Evolutionary conservation across 345 rosid genomes (phyloP), one percentile per base, ranked within the genome.

Genomic region (Boechera stricta): DNA sequence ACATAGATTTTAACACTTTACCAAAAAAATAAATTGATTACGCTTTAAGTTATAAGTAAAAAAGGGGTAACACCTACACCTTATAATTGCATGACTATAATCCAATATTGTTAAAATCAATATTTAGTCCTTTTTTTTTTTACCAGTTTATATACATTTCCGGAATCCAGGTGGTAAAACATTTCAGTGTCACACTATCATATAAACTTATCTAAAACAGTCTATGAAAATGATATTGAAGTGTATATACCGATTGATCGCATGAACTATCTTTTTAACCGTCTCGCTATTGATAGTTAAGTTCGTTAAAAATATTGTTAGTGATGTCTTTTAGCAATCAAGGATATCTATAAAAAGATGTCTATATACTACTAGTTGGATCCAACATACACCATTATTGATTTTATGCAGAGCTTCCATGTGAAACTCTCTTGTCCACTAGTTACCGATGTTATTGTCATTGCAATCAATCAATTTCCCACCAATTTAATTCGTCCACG

Each of bases 351-450:
- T 49, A 39, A 16, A 16, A 16, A 16, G 16, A 16, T 16, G 16
- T 16, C 16, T 16, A 16, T 16, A 16, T 16, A 16, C 16, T 35
- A 24, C 18, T 11, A 63, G 67, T 65, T 67, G 33, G 61, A 38
- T 52, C n/a, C 64, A 16, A 69, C 49, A 64, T 42, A 70, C 42
- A 63, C 44, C 48, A 54, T 71, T 55, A 71, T 77, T 71, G 72
- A 16, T 55, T 24, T n/a, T 55, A 63, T 77, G 16, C 59, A 70
- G 56, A 61, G 55, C 63, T 41, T 63, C 66, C 80, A 77, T 70
- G 80, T 77, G 80, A 70, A 39, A 26, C 26, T 15, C 26, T 33
- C 35, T 77, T 77, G 80, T 77, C 75, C 52, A 10, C 59, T 69
- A 69, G 70, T 69, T 61, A 69, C 49, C 57, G 21, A 70, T 63